Evolutionary conservation across 768 basidiomycete species (phyloP).

Genomic region (Trametes cinnabarina): DNA sequence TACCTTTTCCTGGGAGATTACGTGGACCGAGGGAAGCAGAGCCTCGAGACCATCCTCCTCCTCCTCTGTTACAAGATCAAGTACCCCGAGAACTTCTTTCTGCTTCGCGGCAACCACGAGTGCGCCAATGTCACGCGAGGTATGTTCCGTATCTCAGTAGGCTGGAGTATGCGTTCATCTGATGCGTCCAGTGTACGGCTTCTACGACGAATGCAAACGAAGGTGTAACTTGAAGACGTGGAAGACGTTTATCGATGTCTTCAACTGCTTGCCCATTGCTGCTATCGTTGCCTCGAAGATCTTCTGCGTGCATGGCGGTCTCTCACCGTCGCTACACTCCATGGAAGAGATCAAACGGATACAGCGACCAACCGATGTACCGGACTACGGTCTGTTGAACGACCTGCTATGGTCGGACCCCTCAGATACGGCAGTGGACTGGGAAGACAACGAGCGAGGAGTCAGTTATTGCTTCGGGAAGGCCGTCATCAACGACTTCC

Average conservation of each 20-base stretch:
- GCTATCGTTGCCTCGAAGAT: constrained; percentile 99
- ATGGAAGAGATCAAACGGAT: constrained; percentile 99
- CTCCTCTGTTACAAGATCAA: constrained; percentile 99
- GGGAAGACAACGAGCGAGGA: constrained; percentile 99
- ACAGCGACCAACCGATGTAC: constrained; percentile 96
- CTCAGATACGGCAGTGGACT: constrained; percentile 94
- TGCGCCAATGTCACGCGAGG: constrained; percentile 99
- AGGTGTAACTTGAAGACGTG: constrained; percentile 99
- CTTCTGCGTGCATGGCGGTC: constrained; percentile 97
- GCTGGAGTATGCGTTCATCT: constrained; percentile 5
- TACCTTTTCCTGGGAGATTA: constrained; percentile 99
- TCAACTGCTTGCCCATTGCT: constrained; percentile 98
- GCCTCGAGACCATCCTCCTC: constrained; percentile 94
- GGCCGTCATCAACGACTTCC: constrained; percentile 93
- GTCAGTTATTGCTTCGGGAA: constrained; percentile 99
- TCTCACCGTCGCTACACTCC: constrained; percentile 86
- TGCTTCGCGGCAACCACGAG: constrained; percentile 97
- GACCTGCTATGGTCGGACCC: constrained; percentile 99
- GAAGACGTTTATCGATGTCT: constrained; percentile 99
- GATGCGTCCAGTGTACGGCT: constrained; percentile 80
- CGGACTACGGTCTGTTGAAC: constrained; percentile 95
- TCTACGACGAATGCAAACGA: constrained; percentile 99
- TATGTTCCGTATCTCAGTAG: constrained; percentile 38
- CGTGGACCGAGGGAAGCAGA: constrained; percentile 98
- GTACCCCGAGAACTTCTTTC: constrained; percentile 99